phyloP scores from a whole-genome alignment of 2,329 filamentous ascomycete genomes.

The Sphaerulina musiva region DNA sequence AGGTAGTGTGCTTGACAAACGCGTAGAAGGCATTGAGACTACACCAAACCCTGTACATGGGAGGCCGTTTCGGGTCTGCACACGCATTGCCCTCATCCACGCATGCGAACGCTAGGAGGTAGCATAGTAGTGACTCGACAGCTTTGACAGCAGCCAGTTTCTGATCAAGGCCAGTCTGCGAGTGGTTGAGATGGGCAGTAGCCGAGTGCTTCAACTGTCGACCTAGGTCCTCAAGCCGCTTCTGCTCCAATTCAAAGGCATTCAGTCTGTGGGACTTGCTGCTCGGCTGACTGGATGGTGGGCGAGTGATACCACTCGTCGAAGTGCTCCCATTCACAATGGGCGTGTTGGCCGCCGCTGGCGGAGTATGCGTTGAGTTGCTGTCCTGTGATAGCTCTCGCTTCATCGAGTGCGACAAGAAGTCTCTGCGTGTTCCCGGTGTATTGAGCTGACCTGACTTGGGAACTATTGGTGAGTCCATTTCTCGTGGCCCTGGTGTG shows the following conservation, averaged over 20 bases:
- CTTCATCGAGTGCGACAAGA: constrained; percentile 24
- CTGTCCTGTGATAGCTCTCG: constrained; percentile 25
- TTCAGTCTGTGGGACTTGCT: constrained; percentile 31
- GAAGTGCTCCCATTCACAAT: constrained; percentile 12
- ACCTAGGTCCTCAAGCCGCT: constrained; percentile 38
- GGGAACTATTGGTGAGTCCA: constrained; percentile 20
- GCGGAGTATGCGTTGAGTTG: constrained; percentile 23
- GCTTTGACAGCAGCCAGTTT: constrained; percentile 36
- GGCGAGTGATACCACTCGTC: constrained; percentile 16
- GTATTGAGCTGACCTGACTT: constrained; percentile 23
- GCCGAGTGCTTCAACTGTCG: constrained; percentile 44
- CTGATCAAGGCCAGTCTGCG: constrained; percentile 13
- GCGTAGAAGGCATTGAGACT: constrained; percentile 26
- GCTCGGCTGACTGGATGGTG: constrained; percentile 22
- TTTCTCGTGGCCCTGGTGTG: constrained; percentile 22
- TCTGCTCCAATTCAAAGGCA: constrained; percentile 36
- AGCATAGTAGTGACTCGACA: constrained; percentile 42
- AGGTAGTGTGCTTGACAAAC: constrained; percentile 25
- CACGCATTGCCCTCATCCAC: constrained; percentile 24
- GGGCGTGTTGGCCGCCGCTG: constrained; percentile 23
- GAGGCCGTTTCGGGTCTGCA: constrained; percentile 25
- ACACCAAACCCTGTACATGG: constrained; percentile 23
- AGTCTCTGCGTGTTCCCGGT: constrained; percentile 26
- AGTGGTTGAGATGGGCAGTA: constrained; percentile 30
- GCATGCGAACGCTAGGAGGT: constrained; percentile 32